Evolutionary conservation across 2,329 filamentous ascomycete genomes (phyloP), one percentile per base, ranked within the genome.

Genomic region (Emergomyces orientalis): DNA sequence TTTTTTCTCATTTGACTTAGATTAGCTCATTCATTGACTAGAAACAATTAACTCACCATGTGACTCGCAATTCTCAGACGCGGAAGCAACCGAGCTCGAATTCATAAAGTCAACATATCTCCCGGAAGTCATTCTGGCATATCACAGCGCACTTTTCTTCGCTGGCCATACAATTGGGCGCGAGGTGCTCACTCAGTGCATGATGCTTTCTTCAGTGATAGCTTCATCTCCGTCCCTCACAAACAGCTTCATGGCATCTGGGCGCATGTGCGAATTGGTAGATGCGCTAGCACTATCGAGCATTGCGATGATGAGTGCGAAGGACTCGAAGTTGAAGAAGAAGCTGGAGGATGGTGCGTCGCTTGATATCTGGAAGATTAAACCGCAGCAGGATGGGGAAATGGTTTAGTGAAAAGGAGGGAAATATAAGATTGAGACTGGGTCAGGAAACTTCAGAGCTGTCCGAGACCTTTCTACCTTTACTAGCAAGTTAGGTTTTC

Each of bases 201-300:
- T 99, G 89, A 90, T 96, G 64, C 80, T 99, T 19, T 87, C 91
- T 0, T 86, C 86, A 1, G 83, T 96, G 59, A 90, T 93, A 1
- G 86, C 88, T 63, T 84, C 86, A 66, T 83, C 82, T 64, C 86
- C 86, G 30, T 86, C 88, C 67, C 75, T 93, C 49, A 84, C 87
- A 1, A 76, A 79, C 30, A 82, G 84, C 54, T 89, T 94, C 68
- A 75, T 86, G 62, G 80, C 82, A 62, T 82, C 85, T 2, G 82
- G 82, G 39, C 84, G 88, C 56, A 88, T 93, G 85, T 83, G 84
- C 69, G 89, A 93, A 77, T 79, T 94, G 49, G 83, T 92, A 14
- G 85, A 89, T 71, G 84, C 84, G 13, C 86, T 97, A 72, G 91
- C 93, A 1, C 81, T 85, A 60, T 88, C 86, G 62, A 91, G 89